phyloP scores from a whole-genome alignment of 495 filamentous ascomycete genomes.

The Penicillium pancosmium region DNA sequence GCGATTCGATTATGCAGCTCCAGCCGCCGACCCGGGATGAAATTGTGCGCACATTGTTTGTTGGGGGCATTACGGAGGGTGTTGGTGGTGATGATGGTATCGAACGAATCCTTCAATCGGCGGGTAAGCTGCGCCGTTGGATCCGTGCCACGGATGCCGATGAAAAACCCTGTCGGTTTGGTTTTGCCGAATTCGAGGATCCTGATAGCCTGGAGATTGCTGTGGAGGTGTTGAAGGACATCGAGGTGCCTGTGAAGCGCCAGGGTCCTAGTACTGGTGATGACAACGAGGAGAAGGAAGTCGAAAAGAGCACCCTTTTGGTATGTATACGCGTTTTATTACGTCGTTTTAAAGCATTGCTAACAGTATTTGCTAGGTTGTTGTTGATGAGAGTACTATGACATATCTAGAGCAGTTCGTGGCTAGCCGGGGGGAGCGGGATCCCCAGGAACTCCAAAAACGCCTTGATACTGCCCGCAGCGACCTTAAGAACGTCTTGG shows the following conservation, averaged over 20 bases:
- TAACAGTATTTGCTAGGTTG: slow-evolving; percentile 50
- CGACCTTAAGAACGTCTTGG: slow-evolving; percentile 64
- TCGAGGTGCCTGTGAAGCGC: slow-evolving; percentile 82
- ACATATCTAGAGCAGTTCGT: slow-evolving; percentile 83
- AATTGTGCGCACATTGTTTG: slow-evolving; percentile 84
- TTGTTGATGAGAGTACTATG: slow-evolving; percentile 77
- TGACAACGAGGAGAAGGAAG: slow-evolving; percentile 56
- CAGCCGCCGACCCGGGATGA: slow-evolving; percentile 89
- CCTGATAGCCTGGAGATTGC: slow-evolving; percentile 84
- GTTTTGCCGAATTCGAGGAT: slow-evolving; percentile 97
- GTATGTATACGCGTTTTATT: slow-evolving; percentile 36
- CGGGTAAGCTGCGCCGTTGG: slow-evolving; percentile 83
- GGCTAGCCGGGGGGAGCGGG: slow-evolving; percentile 63
- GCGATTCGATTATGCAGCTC: slow-evolving; percentile 76
- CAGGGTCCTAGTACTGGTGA: slow-evolving; percentile 52
- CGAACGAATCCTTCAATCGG: slow-evolving; percentile 76
- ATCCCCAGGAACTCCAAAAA: slow-evolving; percentile 64
- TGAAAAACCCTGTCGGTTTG: slow-evolving; percentile 84
- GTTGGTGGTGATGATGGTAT: slow-evolving; percentile 77
- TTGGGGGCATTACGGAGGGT: slow-evolving; percentile 82
- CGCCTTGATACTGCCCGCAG: slow-evolving; percentile 69
- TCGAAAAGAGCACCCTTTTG: slow-evolving; percentile 70
- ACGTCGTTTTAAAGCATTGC: slow-evolving; percentile 1
- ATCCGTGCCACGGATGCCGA: slow-evolving; percentile 79
- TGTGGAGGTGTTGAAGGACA: slow-evolving; percentile 80